These are phyloP conservation scores for Terfezia boudieri DNA, from an alignment of 495 filamentous ascomycete genomes.

Conservation along the genomic window DNA sequence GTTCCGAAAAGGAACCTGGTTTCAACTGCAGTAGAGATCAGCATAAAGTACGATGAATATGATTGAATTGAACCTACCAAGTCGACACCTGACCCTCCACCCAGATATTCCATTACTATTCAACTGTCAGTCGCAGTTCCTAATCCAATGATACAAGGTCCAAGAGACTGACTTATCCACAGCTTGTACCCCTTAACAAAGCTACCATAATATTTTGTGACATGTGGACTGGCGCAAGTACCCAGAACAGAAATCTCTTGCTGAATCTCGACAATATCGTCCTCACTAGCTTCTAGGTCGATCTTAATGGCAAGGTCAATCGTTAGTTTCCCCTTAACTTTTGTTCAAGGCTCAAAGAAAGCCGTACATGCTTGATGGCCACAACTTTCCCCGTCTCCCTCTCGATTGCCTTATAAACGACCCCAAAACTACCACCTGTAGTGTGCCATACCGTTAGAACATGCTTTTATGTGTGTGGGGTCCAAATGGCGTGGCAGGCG, in stretches of 20 bases:
- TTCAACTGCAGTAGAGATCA: conserved; percentile 47
- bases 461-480: background rate
- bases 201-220: conserved; percentile 91
- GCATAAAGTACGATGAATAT: conserved; percentile 83
- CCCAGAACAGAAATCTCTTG: conserved; percentile 93
- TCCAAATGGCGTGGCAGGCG: background rate
- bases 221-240: conserved; percentile 77
- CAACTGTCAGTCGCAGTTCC: background rate
- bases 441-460: background rate
- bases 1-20: conserved; percentile 73
- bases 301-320: conserved; percentile 34
- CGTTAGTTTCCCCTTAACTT: conserved; percentile 30
- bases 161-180: conserved; percentile 45
- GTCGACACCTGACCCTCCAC: conserved; percentile 18
- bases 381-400: conserved; percentile 17
- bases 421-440: conserved; percentile 72
- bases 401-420: conserved; percentile 59
- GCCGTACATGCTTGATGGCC: conserved; percentile 25
- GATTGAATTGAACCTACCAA: conserved; percentile 51
- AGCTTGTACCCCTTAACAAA: conserved; percentile 86
- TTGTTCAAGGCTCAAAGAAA: conserved; percentile 13
- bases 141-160: background rate
- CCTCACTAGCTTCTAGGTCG: conserved; percentile 93
- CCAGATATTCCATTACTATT: conserved; percentile 19
- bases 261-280: conserved; percentile 97